phyloP scores from a whole-genome alignment of 2,329 filamentous ascomycete genomes.

The Hymenotorrendiella dingleyae region DNA sequence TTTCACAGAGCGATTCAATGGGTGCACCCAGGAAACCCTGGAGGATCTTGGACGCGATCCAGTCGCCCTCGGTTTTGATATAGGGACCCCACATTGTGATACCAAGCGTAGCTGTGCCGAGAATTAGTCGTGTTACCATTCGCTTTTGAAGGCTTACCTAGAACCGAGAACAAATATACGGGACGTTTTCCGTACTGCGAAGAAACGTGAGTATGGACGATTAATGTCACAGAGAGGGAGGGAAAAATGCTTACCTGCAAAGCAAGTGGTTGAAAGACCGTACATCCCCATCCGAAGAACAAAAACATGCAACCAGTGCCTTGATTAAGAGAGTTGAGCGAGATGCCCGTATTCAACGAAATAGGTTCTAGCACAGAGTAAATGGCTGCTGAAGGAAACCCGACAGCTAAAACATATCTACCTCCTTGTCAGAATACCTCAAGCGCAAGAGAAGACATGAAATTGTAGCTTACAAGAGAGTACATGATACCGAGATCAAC shows the following conservation, averaged over 20 bases:
- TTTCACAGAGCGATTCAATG: conserved; percentile 29
- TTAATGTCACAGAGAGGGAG: background rate
- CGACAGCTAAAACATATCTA: conserved; percentile 42
- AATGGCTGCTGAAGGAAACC: conserved; percentile 43
- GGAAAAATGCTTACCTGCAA: conserved; percentile 24
- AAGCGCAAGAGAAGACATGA: too few species aligned
- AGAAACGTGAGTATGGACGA: background rate
- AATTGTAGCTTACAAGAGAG: conserved; percentile 12
- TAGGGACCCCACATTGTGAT: conserved; percentile 10
- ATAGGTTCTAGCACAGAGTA: conserved; percentile 45
- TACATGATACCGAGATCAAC: conserved; percentile 22
- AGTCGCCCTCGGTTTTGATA: conserved; percentile 10
- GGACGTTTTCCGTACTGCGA: conserved; percentile 36
- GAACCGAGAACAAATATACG: conserved; percentile 22
- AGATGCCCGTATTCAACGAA: conserved; percentile 40
- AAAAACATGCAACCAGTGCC: conserved; percentile 43
- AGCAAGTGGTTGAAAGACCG: conserved; percentile 48
- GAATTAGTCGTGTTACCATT: background rate
- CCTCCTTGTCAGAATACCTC: too few species aligned
- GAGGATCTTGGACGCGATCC: conserved; percentile 18
- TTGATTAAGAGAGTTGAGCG: conserved; percentile 38
- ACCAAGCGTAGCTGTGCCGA: background rate
- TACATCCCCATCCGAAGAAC: conserved; percentile 40
- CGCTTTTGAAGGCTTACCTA: conserved; percentile 26
- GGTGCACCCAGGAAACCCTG: conserved; percentile 26